A percentile compares a stretch with the other conserved stretches of the same genome.
These are phyloP conservation scores for Aureobasidium mangrovei DNA, from an alignment of 2,329 filamentous ascomycete species.

Conservation along the genomic window DNA sequence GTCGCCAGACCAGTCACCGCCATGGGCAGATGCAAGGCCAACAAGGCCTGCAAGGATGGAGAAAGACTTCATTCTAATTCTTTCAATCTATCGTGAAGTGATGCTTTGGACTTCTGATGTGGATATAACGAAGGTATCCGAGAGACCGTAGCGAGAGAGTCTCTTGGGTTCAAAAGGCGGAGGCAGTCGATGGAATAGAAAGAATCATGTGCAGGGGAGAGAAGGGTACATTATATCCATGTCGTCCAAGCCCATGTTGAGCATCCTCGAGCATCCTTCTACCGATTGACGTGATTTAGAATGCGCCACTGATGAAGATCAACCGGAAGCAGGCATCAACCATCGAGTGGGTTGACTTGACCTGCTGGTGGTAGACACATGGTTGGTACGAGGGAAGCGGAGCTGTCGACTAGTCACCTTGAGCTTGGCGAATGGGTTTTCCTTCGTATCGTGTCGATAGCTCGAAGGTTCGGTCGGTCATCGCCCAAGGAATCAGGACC, in stretches of 20 bases:
- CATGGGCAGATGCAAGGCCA: slow-evolving; percentile 9
- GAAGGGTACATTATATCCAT: slow-evolving; percentile 5
- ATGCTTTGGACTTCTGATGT: not conserved
- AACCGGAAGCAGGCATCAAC: not conserved
- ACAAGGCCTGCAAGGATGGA: slow-evolving; percentile 11
- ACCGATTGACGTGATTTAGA: slow-evolving; percentile 14
- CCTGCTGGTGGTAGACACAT: not conserved
- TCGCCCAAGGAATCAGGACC: not conserved
- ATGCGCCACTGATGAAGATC: slow-evolving; percentile 15
- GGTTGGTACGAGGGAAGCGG: slow-evolving; percentile 3
- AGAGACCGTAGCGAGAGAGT: slow-evolving; percentile 42
- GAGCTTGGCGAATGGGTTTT: slow-evolving; percentile 7
- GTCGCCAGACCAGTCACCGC: not conserved
- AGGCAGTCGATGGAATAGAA: slow-evolving; percentile 7
- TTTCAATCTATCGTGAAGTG: not conserved
- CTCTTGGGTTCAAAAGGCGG: slow-evolving; percentile 22
- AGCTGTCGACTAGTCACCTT: not conserved
- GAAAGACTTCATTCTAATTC: slow-evolving; percentile 13
- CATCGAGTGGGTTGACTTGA: not conserved
- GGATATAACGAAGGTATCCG: slow-evolving; percentile 20
- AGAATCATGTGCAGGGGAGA: not conserved
- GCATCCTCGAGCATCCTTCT: slow-evolving; percentile 4
- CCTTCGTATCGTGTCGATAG: slow-evolving; percentile 9
- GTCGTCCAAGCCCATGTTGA: not conserved
- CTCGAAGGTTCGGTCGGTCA: not conserved